Evolutionary conservation across 176 grass and related monocot species (phyloP).

Genomic region (Panicum miliaceum): DNA sequence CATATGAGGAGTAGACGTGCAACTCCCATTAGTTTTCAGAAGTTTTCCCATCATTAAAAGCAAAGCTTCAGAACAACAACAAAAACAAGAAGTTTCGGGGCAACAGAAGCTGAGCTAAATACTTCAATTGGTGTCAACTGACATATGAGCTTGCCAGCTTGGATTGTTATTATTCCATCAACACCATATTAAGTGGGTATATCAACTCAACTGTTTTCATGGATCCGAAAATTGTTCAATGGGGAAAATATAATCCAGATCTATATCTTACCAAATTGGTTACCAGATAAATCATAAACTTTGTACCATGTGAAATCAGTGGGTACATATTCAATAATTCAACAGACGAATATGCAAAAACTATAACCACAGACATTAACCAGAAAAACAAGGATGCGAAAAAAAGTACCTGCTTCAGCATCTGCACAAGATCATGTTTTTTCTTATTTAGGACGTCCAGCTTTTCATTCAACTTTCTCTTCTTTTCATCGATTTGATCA

Average conservation of each 20-base stretch:
- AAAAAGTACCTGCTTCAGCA: conserved; percentile 93
- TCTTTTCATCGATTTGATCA: conserved; percentile 61
- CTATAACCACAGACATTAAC: not conserved
- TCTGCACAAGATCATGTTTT: conserved; percentile 97
- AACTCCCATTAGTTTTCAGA: conserved; percentile 12
- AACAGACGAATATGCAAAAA: not conserved
- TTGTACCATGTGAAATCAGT: not conserved
- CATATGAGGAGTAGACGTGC: not conserved
- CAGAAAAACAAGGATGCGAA: conserved; percentile 10
- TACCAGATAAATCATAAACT: not conserved
- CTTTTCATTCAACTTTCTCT: conserved; percentile 71
- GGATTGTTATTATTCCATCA: not conserved
- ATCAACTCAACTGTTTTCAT: conserved; percentile 1
- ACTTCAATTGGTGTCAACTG: not conserved
- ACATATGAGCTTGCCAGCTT: not conserved
- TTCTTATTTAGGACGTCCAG: conserved; percentile 78
- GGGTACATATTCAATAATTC: not conserved
- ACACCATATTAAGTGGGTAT: not conserved
- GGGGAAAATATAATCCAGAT: not conserved
- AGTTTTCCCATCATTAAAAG: not conserved
- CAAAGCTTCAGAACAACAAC: not conserved
- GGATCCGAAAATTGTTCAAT: not conserved
- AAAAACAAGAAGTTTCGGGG: not conserved
- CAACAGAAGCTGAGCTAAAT: not conserved
- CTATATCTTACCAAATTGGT: not conserved